A percentile compares a stretch with the other conserved stretches of the same genome.
Conservation (phyloP, 192 early-diverging fungal species). For the Coemansia sp. region DNA sequence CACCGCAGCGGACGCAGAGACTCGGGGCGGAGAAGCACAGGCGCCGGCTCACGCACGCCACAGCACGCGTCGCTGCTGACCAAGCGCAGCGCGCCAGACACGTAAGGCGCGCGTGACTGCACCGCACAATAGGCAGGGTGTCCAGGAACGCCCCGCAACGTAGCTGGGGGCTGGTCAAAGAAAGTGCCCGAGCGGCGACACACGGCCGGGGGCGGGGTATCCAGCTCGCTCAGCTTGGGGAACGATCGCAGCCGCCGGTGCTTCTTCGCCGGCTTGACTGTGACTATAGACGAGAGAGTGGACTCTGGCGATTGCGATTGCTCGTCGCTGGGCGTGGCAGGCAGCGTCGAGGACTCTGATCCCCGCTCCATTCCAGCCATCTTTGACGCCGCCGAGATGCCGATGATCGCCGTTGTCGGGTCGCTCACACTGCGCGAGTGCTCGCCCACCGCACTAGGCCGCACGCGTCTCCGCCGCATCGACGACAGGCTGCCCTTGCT, state of each 20-base stretch:
- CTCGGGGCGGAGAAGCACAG: constrained; percentile 14
- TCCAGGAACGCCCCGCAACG: constrained; percentile 33
- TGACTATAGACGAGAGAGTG: constrained; percentile 6
- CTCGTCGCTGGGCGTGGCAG: neutral
- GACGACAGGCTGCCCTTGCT: constrained; percentile 40
- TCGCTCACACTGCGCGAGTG: constrained; percentile 41
- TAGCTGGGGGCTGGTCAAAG: constrained; percentile 4
- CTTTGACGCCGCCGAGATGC: constrained; percentile 5
- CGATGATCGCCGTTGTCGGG: constrained; percentile 28
- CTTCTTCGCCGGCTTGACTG: constrained; percentile 3
- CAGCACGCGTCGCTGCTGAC: constrained; percentile 12
- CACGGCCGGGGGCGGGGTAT: neutral
- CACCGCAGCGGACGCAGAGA: constrained; percentile 28
- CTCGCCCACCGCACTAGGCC: constrained; percentile 14
- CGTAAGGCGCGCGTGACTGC: constrained; percentile 10
- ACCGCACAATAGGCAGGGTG: constrained; percentile 13
- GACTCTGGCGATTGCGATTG: neutral
- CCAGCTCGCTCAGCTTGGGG: constrained; percentile 16
- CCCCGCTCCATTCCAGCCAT: neutral
- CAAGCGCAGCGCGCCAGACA: constrained; percentile 28
- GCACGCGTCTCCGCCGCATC: constrained; percentile 21
- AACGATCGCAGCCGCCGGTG: constrained; percentile 6
- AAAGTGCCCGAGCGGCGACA: neutral
- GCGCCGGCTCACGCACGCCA: constrained; percentile 12
- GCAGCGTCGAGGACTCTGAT: neutral